Base-by-base conservation (phyloP, 371 early-diverging fungal genomes). In the Apophysomyces trapeziformis region DNA sequence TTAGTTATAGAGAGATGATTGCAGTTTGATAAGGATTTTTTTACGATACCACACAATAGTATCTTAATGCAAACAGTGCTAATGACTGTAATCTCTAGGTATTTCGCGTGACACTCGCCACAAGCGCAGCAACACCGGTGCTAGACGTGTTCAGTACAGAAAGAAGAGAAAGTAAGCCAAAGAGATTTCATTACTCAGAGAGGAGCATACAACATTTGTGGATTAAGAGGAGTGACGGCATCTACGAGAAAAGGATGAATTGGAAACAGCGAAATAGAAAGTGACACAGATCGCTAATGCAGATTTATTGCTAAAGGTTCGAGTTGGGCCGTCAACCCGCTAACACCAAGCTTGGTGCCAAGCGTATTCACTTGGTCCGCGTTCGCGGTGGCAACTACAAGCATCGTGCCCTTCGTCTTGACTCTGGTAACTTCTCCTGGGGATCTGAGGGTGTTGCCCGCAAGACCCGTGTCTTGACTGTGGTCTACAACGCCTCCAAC, bases 401-500 rank as follows among this genome's bases (percentile, higher is more conserved):
- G 92, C 92, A 89, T 90, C 91, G 99, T 78, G 99, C 99, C 68
- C 87, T 99, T 77, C 94, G 99, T 80, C 88, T 99, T 54, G 99
- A 99, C 70, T 68, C 91, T 59, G 99, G 98, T 70, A 99, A 96
- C 91, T 99, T 96, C 89, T 92, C 97, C 64, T 97, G 98, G 96
- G 97, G 94, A 72, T 95, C 97, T 45, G 97, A 99, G 87, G 83
- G 93, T 69, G 78, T 90, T 83, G 90, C 98, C 70, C 93, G 93
- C 89, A 98, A 96, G 92, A 89, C 96, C 71, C 95, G 98, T 89
- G 93, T 98, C 77, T 87, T 96, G 79, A 89, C 92, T 70, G 99
- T 99, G 74, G 94, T 95, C 69, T 99, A 99, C 95, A 99, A 99
- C 88, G 94, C 99, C 74, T 94, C 97, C 86, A 98, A 96, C 96